phyloP scores from a whole-genome alignment of 768 basidiomycete genomes.

The Pleurotus tuoliensis region DNA sequence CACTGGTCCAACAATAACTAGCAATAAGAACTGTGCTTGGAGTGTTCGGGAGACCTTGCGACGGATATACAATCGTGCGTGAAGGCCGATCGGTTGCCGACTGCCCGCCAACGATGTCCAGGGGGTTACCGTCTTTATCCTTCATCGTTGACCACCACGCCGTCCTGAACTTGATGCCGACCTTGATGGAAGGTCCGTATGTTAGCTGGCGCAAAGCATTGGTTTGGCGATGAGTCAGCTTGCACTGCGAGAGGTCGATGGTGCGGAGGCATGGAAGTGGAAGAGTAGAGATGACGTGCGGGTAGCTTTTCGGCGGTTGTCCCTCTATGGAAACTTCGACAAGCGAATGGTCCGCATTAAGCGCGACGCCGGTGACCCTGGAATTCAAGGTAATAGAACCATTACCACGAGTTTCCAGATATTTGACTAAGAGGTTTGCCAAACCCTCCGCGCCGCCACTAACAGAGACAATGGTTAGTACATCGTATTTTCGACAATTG shows the following conservation, averaged over 20 bases:
- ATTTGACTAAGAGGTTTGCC: slow-evolving; percentile 19
- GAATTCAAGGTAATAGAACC: slow-evolving; percentile 1
- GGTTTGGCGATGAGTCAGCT: slow-evolving; percentile 24
- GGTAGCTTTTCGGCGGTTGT: slow-evolving; percentile 2
- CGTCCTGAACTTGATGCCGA: slow-evolving; percentile 31
- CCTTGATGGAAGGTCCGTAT: slow-evolving; percentile 29
- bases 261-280: slow-evolving; percentile 25
- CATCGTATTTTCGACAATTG: no score
- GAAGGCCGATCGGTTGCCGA: slow-evolving; percentile 23
- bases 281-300: slow-evolving; percentile 28
- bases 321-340: not conserved
- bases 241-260: slow-evolving; percentile 19
- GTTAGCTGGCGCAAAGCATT: slow-evolving; percentile 27
- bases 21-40: slow-evolving; percentile 31
- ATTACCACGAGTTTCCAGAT: slow-evolving; percentile 6
- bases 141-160: slow-evolving; percentile 29
- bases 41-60: slow-evolving; percentile 24
- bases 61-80: slow-evolving; percentile 42
- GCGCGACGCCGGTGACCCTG: slow-evolving; percentile 12
- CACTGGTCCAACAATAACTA: slow-evolving; percentile 36
- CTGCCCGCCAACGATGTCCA: slow-evolving; percentile 35
- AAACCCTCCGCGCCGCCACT: slow-evolving; percentile 19
- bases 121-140: slow-evolving; percentile 14
- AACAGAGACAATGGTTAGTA: not conserved
- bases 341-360: no score